These are phyloP conservation scores for Cryptosporidium sp. DNA, from an alignment of 169 alveolate species.

Conservation along the genomic window DNA sequence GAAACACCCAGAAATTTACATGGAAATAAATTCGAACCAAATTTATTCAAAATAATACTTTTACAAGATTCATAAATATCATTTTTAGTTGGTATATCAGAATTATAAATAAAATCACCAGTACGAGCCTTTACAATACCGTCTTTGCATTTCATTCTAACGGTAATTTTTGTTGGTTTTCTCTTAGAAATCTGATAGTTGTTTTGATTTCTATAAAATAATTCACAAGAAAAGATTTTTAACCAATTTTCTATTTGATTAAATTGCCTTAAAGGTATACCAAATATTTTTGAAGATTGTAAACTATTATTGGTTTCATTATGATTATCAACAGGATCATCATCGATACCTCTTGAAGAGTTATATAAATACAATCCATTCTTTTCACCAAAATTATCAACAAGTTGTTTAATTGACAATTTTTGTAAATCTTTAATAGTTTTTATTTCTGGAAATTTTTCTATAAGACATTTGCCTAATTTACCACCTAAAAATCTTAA, in stretches of 20 bases:
- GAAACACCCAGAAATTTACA: conserved; percentile 48
- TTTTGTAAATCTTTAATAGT: conserved; percentile 29
- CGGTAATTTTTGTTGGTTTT: conserved; percentile 54
- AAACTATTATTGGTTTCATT: neutral
- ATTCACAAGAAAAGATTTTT: conserved; percentile 43
- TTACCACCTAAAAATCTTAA: conserved; percentile 71
- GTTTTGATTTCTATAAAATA: conserved; percentile 23
- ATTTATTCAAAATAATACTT: conserved; percentile 13
- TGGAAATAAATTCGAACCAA: conserved; percentile 9
- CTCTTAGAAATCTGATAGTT: conserved; percentile 9
- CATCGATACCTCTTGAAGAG: conserved; percentile 59
- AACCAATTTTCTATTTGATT: conserved; percentile 43
- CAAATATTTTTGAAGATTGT: conserved; percentile 50
- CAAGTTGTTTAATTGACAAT: neutral
- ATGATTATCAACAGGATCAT: conserved; percentile 30
- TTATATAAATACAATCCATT: conserved; percentile 58
- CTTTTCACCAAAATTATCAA: conserved; percentile 34
- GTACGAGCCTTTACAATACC: conserved; percentile 8
- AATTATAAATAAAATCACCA: conserved; percentile 10
- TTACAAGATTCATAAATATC: conserved; percentile 36
- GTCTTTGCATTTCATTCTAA: neutral
- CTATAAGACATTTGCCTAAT: conserved; percentile 26
- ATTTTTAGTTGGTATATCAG: conserved; percentile 19
- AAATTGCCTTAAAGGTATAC: neutral
- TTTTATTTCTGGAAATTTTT: conserved; percentile 23